Evolutionary conservation across 768 basidiomycete genomes (phyloP), one percentile per base, ranked within the genome.

Genomic region (Leccinum broughii): DNA sequence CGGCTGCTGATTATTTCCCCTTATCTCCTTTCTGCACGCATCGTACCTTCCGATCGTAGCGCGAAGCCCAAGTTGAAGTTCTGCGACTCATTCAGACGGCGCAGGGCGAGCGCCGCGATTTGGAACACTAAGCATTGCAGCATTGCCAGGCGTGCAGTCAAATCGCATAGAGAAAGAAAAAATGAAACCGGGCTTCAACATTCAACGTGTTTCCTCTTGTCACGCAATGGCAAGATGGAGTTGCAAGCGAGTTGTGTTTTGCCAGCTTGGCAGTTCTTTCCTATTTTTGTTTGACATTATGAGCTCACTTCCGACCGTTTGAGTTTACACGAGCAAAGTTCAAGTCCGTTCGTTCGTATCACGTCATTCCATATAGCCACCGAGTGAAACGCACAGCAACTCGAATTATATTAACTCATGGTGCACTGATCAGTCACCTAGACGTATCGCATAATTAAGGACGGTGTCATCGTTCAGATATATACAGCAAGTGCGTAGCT

Each of bases 311-410:
- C 68, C 64, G 68, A 50, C 64, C 61, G 63, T 59, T 46, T 56
- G 39, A 55, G 20, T 55, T 24, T 49, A 24, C 48, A 49, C 11
- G 14, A 49, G 48, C 67, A 72, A 64, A 66, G 71, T 71, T 69
- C 59, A 70, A 62, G 59, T 60, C 60, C 56, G 57, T 69, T 37
- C 48, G 41, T 39, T 35, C 46, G n/a, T 58, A 72, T 71, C 64
- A 72, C 71, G 69, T 73, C 69, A 71, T 72, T 63, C 15, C 61
- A 64, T 62, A 65, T 63, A 60, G 14, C 64, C 57, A 58, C 65
- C 53, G 55, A 55, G 57, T 51, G 59, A 55, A 58, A 58, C 17
- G 48, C 62, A 64, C 64, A 63, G 64, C 63, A 65, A 22, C 41
- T 51, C 41, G 20, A 13, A 59, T 66, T 61, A 61, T 58, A 59